A percentile compares a stretch with the other conserved stretches of the same genome.
phyloP scores from a whole-genome alignment of 2,329 filamentous ascomycete genomes.

The Curvularia hawaiiensis region DNA sequence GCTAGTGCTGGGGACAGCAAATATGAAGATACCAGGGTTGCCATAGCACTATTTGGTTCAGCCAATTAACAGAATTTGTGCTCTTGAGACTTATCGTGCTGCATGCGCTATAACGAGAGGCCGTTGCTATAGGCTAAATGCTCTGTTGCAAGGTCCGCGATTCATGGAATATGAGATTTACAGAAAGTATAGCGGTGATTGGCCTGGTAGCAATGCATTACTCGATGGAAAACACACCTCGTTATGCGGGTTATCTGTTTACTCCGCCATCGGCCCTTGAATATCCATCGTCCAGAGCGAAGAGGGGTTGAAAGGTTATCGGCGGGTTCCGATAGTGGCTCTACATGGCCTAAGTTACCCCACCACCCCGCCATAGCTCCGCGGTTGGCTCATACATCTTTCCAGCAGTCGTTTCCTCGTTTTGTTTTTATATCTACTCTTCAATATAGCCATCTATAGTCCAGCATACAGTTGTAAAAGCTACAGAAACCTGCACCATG shows the following conservation, averaged over 20 bases:
- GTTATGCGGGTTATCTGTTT: slow-evolving; percentile 10
- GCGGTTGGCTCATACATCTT: slow-evolving; percentile 4
- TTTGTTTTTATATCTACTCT: neutral
- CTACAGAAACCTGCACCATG: slow-evolving; percentile 24
- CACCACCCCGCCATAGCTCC: slow-evolving; percentile 22
- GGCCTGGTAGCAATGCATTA: slow-evolving; percentile 2
- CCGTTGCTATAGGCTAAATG: neutral
- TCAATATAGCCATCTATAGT: neutral
- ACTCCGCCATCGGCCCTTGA: slow-evolving; percentile 21
- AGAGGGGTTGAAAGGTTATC: slow-evolving; percentile 4
- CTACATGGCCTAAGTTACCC: slow-evolving; percentile 24
- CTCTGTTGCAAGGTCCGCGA: neutral
- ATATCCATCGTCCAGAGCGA: slow-evolving; percentile 9
- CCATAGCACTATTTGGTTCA: neutral
- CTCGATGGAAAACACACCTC: slow-evolving; percentile 1
- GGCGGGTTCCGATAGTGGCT: slow-evolving; percentile 23
- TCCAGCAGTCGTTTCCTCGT: slow-evolving; percentile 3
- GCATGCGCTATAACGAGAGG: neutral
- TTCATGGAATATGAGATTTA: neutral
- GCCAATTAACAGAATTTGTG: neutral
- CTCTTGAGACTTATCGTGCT: neutral
- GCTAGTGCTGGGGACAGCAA: slow-evolving; percentile 1
- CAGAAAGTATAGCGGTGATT: neutral
- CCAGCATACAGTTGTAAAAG: neutral
- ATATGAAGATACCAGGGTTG: neutral